Conservation (phyloP, 2,329 filamentous ascomycete species). For the Cercospora zeae-maydis region DNA sequence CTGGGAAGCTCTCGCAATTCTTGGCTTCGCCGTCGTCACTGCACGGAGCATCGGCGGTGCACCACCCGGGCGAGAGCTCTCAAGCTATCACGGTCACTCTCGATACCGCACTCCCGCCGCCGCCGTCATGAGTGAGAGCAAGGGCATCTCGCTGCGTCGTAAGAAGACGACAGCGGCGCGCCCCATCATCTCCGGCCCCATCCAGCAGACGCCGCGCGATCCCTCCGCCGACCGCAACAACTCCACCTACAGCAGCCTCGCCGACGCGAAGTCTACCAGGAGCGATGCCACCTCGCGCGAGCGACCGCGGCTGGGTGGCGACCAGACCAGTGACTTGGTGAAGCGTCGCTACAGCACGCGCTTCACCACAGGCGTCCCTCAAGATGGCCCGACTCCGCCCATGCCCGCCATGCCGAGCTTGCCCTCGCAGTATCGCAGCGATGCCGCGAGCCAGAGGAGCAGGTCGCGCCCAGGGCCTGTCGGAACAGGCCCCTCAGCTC, state of each 20-base stretch:
- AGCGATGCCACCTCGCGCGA: conserved; percentile 36
- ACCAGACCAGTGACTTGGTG: conserved; percentile 72
- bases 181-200: conserved; percentile 59
- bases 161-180: conserved; percentile 56
- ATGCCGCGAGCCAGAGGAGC: conserved; percentile 6
- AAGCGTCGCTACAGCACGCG: conserved; percentile 92
- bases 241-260: conserved; percentile 23
- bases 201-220: conserved; percentile 32
- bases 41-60: neutral
- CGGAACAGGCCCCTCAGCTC: neutral
- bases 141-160: conserved; percentile 57
- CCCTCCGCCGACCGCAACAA: conserved; percentile 22
- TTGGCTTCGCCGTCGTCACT: conserved; percentile 5
- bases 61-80: conserved; percentile 1
- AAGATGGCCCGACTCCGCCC: conserved; percentile 62
- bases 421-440: conserved; percentile 53
- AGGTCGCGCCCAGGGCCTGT: conserved; percentile 1
- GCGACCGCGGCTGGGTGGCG: conserved; percentile 44
- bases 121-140: conserved; percentile 46
- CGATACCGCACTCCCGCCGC: neutral
- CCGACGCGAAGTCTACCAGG: conserved; percentile 16
- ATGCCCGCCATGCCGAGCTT: conserved; percentile 60
- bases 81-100: neutral
- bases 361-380: conserved; percentile 64
- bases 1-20: neutral